These are phyloP conservation scores for Xylariaceae sp. DNA, from an alignment of 2,329 filamentous ascomycete species.

Conservation along the genomic window DNA sequence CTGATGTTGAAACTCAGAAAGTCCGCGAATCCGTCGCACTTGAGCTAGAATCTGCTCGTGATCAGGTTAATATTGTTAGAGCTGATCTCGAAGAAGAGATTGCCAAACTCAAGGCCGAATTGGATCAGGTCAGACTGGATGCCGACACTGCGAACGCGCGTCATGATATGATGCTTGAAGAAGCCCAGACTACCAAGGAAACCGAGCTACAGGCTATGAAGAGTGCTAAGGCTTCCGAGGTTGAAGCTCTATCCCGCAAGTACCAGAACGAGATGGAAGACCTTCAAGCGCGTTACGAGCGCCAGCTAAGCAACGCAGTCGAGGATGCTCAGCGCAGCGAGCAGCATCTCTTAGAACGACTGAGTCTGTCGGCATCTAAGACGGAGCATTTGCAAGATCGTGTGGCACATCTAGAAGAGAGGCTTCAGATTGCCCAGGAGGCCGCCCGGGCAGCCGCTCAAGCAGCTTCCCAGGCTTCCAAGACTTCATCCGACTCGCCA, in stretches of 20 bases:
- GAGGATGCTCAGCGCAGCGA: conserved; percentile 82
- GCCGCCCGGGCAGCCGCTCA: conserved; percentile 78
- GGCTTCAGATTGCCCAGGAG: conserved; percentile 81
- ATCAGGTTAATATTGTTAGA: conserved; percentile 77
- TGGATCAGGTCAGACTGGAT: conserved; percentile 74
- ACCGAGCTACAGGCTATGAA: conserved; percentile 39
- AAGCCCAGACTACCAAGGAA: conserved; percentile 65
- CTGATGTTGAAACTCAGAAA: conserved; percentile 72
- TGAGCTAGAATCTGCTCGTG: conserved; percentile 77
- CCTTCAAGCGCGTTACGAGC: conserved; percentile 67
- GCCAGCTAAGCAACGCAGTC: conserved; percentile 63
- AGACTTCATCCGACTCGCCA: conserved; percentile 34
- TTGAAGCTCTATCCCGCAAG: conserved; percentile 40
- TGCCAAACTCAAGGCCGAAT: conserved; percentile 62
- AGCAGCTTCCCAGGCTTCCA: conserved; percentile 42
- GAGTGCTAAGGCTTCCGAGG: conserved; percentile 39
- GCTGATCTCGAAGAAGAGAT: conserved; percentile 79
- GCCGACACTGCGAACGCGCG: conserved; percentile 74
- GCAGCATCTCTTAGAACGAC: conserved; percentile 71
- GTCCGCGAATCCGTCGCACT: conserved; percentile 72
- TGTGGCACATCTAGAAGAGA: conserved; percentile 79
- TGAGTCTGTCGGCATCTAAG: conserved; percentile 79
- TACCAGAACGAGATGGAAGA: conserved; percentile 69
- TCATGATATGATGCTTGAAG: conserved; percentile 79
- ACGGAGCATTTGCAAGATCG: conserved; percentile 81